A percentile compares a stretch with the other conserved stretches of the same genome.
Conservation (phyloP, 2,329 filamentous ascomycete species). For the Thielaviopsis populi region DNA sequence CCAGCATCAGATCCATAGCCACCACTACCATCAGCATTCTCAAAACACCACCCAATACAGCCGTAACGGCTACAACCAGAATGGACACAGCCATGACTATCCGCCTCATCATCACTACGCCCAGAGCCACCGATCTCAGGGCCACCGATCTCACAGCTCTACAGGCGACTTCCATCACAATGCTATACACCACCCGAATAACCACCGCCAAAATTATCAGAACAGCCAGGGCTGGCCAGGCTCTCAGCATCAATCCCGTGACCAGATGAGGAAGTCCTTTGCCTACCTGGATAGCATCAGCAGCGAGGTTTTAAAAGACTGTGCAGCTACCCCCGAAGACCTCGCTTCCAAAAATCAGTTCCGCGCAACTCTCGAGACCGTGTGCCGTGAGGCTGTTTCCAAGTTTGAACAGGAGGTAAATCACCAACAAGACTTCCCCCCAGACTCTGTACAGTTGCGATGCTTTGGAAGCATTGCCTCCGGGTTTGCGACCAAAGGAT, state of each 20-base stretch:
- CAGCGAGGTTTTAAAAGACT: slow-evolving; percentile 34
- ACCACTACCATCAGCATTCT: not conserved
- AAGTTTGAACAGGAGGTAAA: slow-evolving; percentile 33
- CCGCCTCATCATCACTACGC: not conserved
- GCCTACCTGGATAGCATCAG: slow-evolving; percentile 15
- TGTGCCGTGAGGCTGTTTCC: slow-evolving; percentile 46
- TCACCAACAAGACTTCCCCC: slow-evolving; percentile 32
- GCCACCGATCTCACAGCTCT: not conserved
- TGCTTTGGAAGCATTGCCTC: slow-evolving; percentile 74
- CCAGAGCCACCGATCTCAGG: not conserved
- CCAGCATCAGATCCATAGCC: not conserved
- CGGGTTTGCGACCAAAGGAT: slow-evolving; percentile 74
- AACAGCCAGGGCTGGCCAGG: not conserved
- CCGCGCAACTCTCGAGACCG: slow-evolving; percentile 45
- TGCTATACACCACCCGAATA: not conserved
- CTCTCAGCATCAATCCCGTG: not conserved
- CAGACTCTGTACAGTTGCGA: slow-evolving; percentile 47
- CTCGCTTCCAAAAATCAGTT: slow-evolving; percentile 58
- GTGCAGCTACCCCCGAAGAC: slow-evolving; percentile 49
- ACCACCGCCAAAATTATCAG: slow-evolving; percentile 1
- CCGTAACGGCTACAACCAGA: not conserved
- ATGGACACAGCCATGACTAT: not conserved
- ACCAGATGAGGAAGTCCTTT: not conserved
- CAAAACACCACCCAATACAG: not conserved
- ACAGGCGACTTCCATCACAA: not conserved